Base-by-base conservation (phyloP, 805 yeast genomes). In the Torulaspora maleeae region DNA sequence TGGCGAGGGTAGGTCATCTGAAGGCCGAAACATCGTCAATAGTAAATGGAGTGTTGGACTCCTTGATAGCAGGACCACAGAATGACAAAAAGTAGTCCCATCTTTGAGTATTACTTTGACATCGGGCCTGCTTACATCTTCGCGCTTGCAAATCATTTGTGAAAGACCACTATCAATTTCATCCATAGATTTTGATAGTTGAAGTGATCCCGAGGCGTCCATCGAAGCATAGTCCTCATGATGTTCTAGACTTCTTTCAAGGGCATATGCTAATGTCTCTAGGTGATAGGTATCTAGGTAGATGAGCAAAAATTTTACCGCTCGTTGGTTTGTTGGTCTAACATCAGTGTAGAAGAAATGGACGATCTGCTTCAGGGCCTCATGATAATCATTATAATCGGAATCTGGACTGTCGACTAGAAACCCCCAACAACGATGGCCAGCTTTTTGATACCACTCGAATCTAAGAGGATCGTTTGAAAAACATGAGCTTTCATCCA, bases 31-130 rank as follows among this genome's bases (percentile, higher is more conserved):
- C 0, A 63, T 57, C 0, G 82, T 74, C 28, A 84, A 70, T 2
- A 79, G 51, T 0, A 82, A 72, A 44, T 77, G 81, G 59, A 89
- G 86, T 56, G 73, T 85, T 0, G 78, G 79, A 38, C 82, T 77
- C 47, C 95, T 66, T 0, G 76, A 61, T 3, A 66, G 58, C n/a
- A 89, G 56, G 4, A 87, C 64, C 9, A 71, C 68, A 2, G 82
- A 73, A 55, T 79, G 79, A 5, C 77, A 74, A 3, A 48, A 45
- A 0, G 74, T 27, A 1, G 62, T 67, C 1, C 77, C 79, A 52
- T 78, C 81, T 1, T 63, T 50, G n/a, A 83, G 60, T 4, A 52
- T 52, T 2, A 86, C 62, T 0, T 54, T 53, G 2, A 78, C 72
- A 55, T 82, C 85, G 2, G 63, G 45, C 9, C 25, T 15, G 15